Percentiles rank a stretch among this genome's conserved stretches.
Conservation (phyloP, 306 rosid species). For the Vigna hirtella region DNA sequence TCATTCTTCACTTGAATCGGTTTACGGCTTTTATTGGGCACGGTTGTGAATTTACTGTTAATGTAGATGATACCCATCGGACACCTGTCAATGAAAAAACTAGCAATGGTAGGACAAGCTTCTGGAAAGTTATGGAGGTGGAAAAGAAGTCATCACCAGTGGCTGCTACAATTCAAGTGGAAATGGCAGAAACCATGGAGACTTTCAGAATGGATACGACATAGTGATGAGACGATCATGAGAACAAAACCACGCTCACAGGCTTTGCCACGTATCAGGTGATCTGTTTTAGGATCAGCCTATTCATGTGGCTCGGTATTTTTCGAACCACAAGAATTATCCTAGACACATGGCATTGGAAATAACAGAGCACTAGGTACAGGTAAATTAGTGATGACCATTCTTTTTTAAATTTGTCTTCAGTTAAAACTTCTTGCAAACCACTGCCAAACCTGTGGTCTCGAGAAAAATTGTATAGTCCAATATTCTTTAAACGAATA, state of each 20-base stretch:
- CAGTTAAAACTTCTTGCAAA: slow-evolving; percentile 32
- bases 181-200: slow-evolving; percentile 99
- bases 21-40: slow-evolving; percentile 35
- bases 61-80: slow-evolving; percentile 89
- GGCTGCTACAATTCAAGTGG: slow-evolving; percentile 97
- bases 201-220: slow-evolving; percentile 96
- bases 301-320: slow-evolving; percentile 49
- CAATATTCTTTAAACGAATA: slow-evolving; percentile 18
- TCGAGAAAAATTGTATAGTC: slow-evolving; percentile 26
- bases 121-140: slow-evolving; percentile 98
- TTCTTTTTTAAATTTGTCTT: slow-evolving; percentile 30
- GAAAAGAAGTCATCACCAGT: slow-evolving; percentile 99
- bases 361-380: slow-evolving; percentile 48
- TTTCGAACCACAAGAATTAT: slow-evolving; percentile 56
- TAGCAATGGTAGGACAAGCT: slow-evolving; percentile 80
- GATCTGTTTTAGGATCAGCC: slow-evolving; percentile 55
- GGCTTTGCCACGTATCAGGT: slow-evolving; percentile 61
- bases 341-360: slow-evolving; percentile 51
- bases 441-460: slow-evolving; percentile 9
- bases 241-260: slow-evolving; percentile 84
- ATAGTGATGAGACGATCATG: slow-evolving; percentile 90
- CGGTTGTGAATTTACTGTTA: slow-evolving; percentile 45
- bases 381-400: slow-evolving; percentile 45
- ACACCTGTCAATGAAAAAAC: slow-evolving; percentile 84
- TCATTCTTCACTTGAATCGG: slow-evolving; percentile 21